Evolutionary conservation across 1,284 basidiomycete genomes (phyloP), one percentile per base, ranked within the genome.

Genomic region (Moesziomyces sp.): DNA sequence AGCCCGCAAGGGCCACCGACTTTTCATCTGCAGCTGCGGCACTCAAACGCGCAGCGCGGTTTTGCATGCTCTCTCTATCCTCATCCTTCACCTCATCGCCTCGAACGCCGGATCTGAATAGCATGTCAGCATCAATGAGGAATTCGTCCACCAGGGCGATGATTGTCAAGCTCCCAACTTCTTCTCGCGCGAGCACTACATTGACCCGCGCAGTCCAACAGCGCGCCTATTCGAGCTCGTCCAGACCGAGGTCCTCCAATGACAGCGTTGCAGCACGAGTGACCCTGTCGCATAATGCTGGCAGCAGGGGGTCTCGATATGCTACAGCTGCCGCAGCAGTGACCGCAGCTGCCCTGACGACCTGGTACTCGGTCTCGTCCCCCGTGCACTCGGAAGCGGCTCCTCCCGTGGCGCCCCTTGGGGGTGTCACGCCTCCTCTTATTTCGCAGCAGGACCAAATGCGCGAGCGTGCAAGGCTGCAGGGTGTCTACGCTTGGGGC

Each of bases 401-500:
- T 16, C 70, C 49, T 1, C 60, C 65, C 2, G 65, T 68, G 5
- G 65, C 64, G 9, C 53, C 54, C 30, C 57, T 55, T 14, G 26
- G 11, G 52, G 69, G 64, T 35, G 59, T 65, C 13, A 62, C 73
- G 0, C 54, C 68, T 0, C 64, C 68, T 24, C 65, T 63, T 28
- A 51, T 76, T 54, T 78, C 73, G 2, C 78, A 81, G 49, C 78
- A 79, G 55, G 74, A 81, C 16, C 69, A 74, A 58, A 80, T 81
- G 78, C 62, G 72, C 1, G 67, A 62, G n/a, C 66, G 78, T 11
- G 60, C 76, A 24, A 52, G 48, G 23, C 43, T 60, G 28, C 72
- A 77, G 52, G 78, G 78, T 21, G 76, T 80, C 19, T 80, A 78
- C 30, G 71, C 76, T 3, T 81, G 78, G 79, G 79, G 79, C 10